A percentile compares a stretch with the other conserved stretches of the same genome.
phyloP scores from a whole-genome alignment of 768 basidiomycete species.

The Sarcodon aspratus region DNA sequence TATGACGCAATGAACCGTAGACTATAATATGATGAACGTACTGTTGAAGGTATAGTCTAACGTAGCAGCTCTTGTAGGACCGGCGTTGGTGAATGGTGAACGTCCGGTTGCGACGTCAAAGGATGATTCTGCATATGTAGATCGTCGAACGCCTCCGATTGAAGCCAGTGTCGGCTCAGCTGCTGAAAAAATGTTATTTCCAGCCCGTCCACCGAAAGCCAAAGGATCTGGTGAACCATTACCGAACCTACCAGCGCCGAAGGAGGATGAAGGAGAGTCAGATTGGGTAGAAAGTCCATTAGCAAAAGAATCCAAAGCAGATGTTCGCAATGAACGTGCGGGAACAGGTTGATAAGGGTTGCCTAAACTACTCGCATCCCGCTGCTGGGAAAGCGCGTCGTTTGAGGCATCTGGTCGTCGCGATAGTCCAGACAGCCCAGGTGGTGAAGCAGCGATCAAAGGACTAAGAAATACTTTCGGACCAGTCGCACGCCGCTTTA shows the following conservation, averaged over 20 bases:
- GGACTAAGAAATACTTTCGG: slow-evolving; percentile 57
- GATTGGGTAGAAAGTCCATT: slow-evolving; percentile 39
- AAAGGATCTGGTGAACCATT: slow-evolving; percentile 62
- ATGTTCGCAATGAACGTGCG: slow-evolving; percentile 41
- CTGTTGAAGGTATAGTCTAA: too few relatives aligned
- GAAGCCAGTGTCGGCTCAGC: too few relatives aligned
- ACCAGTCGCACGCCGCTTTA: slow-evolving; percentile 39
- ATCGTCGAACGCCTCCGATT: too few relatives aligned
- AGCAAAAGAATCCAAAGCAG: slow-evolving; percentile 56
- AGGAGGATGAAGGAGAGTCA: slow-evolving; percentile 66
- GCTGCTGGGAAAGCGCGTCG: slow-evolving; percentile 4
- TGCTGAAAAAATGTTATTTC: slow-evolving; percentile 14
- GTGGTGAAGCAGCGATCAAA: slow-evolving; percentile 31
- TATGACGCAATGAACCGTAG: too few relatives aligned
- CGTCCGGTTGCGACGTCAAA: too few relatives aligned
- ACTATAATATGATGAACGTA: too few relatives aligned
- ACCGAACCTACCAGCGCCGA: slow-evolving; percentile 50
- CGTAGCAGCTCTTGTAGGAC: too few relatives aligned
- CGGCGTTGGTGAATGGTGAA: too few relatives aligned
- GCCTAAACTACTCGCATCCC: slow-evolving; percentile 27
- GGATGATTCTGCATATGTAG: too few relatives aligned
- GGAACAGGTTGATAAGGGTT: slow-evolving; percentile 62
- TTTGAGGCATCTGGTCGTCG: slow-evolving; percentile 31
- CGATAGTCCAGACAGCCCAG: slow-evolving; percentile 39
- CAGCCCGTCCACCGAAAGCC: slow-evolving; percentile 37